Percentiles rank a stretch among this genome's conserved stretches.
These are phyloP conservation scores for Colletotrichum musae DNA, from an alignment of 2,329 filamentous ascomycete species.

Conservation along the genomic window DNA sequence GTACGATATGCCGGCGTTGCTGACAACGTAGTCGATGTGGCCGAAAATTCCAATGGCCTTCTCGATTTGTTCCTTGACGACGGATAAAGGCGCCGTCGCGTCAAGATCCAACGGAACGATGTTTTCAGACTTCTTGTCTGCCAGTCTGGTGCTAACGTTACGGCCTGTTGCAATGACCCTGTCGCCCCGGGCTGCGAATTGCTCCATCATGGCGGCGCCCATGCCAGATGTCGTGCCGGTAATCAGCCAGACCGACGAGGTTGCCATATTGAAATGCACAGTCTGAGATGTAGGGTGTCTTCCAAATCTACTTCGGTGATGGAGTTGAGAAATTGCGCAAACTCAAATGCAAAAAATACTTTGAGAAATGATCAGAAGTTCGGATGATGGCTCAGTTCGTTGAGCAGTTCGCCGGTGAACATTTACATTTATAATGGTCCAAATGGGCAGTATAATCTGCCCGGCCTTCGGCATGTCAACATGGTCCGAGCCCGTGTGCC, in stretches of 20 bases:
- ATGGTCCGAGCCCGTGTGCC: no score
- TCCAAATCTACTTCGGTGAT: no score
- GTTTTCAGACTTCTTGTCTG: conserved; percentile 49
- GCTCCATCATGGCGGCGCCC: conserved; percentile 50
- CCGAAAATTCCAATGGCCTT: conserved; percentile 58
- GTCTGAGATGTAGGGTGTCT: no score
- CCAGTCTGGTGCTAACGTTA: conserved; percentile 60
- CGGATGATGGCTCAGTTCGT: no score
- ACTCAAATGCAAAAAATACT: no score
- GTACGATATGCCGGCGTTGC: conserved; percentile 42
- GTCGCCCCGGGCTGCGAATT: conserved; percentile 58
- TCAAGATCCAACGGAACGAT: conserved; percentile 57
- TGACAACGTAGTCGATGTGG: conserved; percentile 55
- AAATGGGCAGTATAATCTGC: no score
- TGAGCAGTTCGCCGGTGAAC: no score
- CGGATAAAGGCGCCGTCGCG: conserved; percentile 42
- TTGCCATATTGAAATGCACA: conserved; percentile 42
- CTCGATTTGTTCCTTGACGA: conserved; percentile 55
- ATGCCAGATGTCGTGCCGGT: conserved; percentile 51
- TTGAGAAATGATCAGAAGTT: no score
- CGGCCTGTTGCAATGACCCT: conserved; percentile 64
- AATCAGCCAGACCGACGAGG: conserved; percentile 51
- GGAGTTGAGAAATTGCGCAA: no score
- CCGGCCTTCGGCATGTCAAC: no score
- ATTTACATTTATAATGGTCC: no score